A percentile compares a stretch with the other conserved stretches of the same genome.
These are phyloP conservation scores for Vitis hybrid DNA, from an alignment of 177 flowering plant species.

Conservation along the genomic window DNA sequence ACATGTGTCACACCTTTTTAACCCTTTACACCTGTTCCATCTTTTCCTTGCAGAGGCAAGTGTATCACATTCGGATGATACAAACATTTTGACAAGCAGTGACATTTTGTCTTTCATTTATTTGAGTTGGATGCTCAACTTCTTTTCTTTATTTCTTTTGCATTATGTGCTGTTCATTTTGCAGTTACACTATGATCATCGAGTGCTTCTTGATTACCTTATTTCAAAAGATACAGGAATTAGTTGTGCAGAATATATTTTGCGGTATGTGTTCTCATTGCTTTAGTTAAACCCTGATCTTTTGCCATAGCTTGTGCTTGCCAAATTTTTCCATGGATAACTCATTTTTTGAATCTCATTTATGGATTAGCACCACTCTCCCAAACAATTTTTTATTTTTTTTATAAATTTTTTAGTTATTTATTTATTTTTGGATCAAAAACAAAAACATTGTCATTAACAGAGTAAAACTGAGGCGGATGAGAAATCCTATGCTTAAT, in stretches of 20 bases:
- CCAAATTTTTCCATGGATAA: neutral
- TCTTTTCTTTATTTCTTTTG: conserved; percentile 1
- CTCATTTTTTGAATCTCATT: neutral
- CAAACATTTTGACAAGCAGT: neutral
- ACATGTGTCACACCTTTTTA: conserved; percentile 55
- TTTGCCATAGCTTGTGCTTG: neutral
- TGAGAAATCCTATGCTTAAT: too few relatives aligned
- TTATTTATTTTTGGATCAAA: too few relatives aligned
- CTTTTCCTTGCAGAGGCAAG: conserved; percentile 78
- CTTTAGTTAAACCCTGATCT: neutral
- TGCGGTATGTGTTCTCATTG: conserved; percentile 44
- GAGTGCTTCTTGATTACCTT: conserved; percentile 92
- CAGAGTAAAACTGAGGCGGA: too few relatives aligned
- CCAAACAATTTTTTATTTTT: too few relatives aligned
- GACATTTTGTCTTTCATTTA: neutral
- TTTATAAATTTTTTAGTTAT: too few relatives aligned
- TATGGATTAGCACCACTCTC: too few relatives aligned
- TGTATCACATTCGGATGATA: neutral
- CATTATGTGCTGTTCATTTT: conserved; percentile 5
- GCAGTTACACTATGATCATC: conserved; percentile 92
- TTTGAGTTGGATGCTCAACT: neutral
- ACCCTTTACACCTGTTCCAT: conserved; percentile 68
- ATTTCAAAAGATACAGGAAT: conserved; percentile 84
- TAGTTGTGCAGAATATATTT: conserved; percentile 69
- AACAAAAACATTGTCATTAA: too few relatives aligned